Evolutionary conservation across 2,329 filamentous ascomycete genomes (phyloP), one percentile per base, ranked within the genome.

Genomic region (Aspergillus ruber): DNA sequence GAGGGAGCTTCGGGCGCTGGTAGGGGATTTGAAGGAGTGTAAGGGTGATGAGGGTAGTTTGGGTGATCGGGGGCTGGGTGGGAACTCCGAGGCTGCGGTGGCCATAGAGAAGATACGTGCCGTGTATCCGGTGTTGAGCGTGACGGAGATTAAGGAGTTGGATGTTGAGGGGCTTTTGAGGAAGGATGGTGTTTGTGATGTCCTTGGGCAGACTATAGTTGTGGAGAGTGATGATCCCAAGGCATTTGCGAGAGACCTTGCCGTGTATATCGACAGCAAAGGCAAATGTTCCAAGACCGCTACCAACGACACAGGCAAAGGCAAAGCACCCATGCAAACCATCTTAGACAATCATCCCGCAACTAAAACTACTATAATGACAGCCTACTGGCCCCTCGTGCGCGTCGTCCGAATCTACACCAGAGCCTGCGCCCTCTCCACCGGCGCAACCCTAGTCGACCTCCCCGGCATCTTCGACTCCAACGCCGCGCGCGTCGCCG

Each of bases 261-360:
- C 76, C 50, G 54, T 55, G 8, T 82, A 75, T 48, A 72, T 83
- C 1, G 79, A 83, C 56, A 80, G 76, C 52, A 77, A 78, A 51
- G 74, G 79, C 45, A 78, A 76, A 48, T 55, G 50, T 70, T 10
- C 61, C 64, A 47, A 60, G 67, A 23, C 61, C 64, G 3, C 6
- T 15, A 21, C 17, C 2, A 21, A 8, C 9, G 8, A 5, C 2
- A 39, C 10, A n/a, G 21, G 10, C 12, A 15, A 42, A 27, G 40
- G 40, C 21, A 25, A 42, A 42, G n/a, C 36, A 6, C 36, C 36
- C 17, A 39, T 39, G 17, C 15, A 15, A 9, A 13, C 4, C 8
- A 21, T 21, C 2, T 17, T 15, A 3, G 33, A 35, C n/a, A 17
- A 8, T 7, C 13, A 35, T 5, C 6, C n/a, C n/a, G 15, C 13